Evolutionary conservation across 805 yeast species (phyloP).

Genomic region (Saturnispora sanitii): DNA sequence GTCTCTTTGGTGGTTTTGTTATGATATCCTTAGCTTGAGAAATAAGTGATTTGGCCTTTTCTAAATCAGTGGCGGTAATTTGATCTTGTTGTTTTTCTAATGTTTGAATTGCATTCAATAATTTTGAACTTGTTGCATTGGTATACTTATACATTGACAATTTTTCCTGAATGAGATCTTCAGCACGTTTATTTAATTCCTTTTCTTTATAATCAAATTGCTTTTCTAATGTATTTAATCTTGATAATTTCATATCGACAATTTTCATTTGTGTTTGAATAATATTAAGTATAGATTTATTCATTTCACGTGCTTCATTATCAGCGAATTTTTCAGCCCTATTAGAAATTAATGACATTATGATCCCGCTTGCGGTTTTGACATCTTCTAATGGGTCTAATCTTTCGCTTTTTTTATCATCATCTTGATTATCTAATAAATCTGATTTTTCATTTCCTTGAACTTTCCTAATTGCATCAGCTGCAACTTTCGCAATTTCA

Average conservation of each 20-base stretch:
- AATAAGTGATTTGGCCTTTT: conserved; percentile 17
- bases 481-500: conserved; percentile 75
- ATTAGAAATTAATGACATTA: conserved; percentile 69
- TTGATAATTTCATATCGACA: conserved; percentile 51
- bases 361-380: conserved; percentile 55
- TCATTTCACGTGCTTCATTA: conserved; percentile 71
- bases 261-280: conserved; percentile 55
- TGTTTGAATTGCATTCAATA: conserved; percentile 29
- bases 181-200: conserved; percentile 50
- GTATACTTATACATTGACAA: conserved; percentile 57
- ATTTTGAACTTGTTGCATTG: conserved; percentile 37
- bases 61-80: conserved; percentile 12
- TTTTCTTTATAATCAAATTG: conserved; percentile 58
- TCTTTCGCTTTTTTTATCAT: too few relatives aligned
- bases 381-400: conserved; percentile 24
- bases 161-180: conserved; percentile 56
- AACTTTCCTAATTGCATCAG: conserved; percentile 35
- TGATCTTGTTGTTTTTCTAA: conserved; percentile 11
- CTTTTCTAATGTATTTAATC: conserved; percentile 52
- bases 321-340: conserved; percentile 72
- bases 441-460: conserved; percentile 23
- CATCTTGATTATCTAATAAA: too few relatives aligned
- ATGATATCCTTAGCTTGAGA: conserved; percentile 23
- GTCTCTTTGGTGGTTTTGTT: conserved; percentile 26
- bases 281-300: conserved; percentile 44